Base-by-base conservation (phyloP, 2,329 filamentous ascomycete species). In the Colletotrichum zoysiae region DNA sequence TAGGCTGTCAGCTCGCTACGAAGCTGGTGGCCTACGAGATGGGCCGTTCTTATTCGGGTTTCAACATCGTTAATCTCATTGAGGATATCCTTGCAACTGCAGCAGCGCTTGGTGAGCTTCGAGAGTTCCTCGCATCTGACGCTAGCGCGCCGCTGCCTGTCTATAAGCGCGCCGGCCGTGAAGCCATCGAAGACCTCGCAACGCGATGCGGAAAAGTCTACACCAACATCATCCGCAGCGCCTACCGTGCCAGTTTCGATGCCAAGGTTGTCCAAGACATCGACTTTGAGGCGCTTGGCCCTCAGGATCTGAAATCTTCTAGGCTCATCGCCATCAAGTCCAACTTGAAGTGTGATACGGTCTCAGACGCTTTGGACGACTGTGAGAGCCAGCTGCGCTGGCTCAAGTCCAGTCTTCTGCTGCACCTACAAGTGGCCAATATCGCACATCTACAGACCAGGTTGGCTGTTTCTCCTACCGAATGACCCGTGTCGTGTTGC, bases 341-440 rank as follows among this genome's bases (percentile, higher is more conserved):
- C 20, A 71, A 68, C 5, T 60, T 71, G 46, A 42, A 59, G 5
- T 63, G 53, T 55, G 18, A 0, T 0, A 1, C 60, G 53, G 38
- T 69, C 4, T n/a, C 26, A 12, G 53, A 59, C 33, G 23, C 23
- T 1, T 14, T 69, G 12, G 33, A 64, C 3, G 55, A 40, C 12
- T 35, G 51, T 0, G 38, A 44, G 0, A n/a, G 26, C 18, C 69
- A 69, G 20, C 33, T 71, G 30, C 14, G 40, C 8, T 71, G 65
- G 65, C 38, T 69, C 51, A 64, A 55, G 8, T 5, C 38, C 4
- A 60, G 59, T 2, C 42, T 71, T 2, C 14, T 71, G 30, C 46
- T 71, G 18, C 69, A 71, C 38, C 18, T 64, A 18, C 65, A 71
- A 44, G 65, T 71, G 30, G 67, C 67, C 30, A 35, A 68, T 16